Evolutionary conservation across 2,329 filamentous ascomycete genomes (phyloP), one percentile per base, ranked within the genome.

Genomic region (Pseudogymnoascus destructans): DNA sequence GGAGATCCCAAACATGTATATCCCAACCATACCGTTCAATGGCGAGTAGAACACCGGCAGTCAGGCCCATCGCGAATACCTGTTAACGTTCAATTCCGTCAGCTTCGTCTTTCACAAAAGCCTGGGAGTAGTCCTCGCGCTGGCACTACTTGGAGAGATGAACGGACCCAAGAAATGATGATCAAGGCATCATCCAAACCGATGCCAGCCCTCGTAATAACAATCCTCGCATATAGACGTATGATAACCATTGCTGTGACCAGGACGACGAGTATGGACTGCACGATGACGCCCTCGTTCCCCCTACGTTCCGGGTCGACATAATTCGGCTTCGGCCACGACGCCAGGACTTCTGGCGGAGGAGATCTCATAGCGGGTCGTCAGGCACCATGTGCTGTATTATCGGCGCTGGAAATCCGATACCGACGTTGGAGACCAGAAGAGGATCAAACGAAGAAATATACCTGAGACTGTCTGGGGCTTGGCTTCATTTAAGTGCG

Each of bases 111-210:
- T 5, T n/a, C 23, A 11, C 10, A 4, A 17, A 30, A 27, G n/a
- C 5, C 10, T 5, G 5, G 9, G 9, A 17, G 10, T 7, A 25
- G 23, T 52, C 13, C 21, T 27, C 8, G 21, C 10, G 13, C 21
- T 25, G 21, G 8, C 7, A 15, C 7, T n/a, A 13, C n/a, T 3
- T 23, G 21, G 40, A 27, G 5, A 13, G n/a, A 52, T 52, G 13
- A 27, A 27, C 64, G 19, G 62, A 76, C 61, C 63, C 75, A 69
- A 4, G 73, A 70, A 23, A 73, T 42, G 27, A 74, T 63, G 40
- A 78, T 74, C 9, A 78, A 63, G n/a, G 71, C 60, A 63, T 79
- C 76, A 60, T 79, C 76, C 5, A 74, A 19, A 10, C 76, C 77
- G 23, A 72, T 68, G 17, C 73, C 77, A 1, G 54, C 54, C 61